Conservation (phyloP, 2,329 filamentous ascomycete species). For the Keithomyces neogunnii region DNA sequence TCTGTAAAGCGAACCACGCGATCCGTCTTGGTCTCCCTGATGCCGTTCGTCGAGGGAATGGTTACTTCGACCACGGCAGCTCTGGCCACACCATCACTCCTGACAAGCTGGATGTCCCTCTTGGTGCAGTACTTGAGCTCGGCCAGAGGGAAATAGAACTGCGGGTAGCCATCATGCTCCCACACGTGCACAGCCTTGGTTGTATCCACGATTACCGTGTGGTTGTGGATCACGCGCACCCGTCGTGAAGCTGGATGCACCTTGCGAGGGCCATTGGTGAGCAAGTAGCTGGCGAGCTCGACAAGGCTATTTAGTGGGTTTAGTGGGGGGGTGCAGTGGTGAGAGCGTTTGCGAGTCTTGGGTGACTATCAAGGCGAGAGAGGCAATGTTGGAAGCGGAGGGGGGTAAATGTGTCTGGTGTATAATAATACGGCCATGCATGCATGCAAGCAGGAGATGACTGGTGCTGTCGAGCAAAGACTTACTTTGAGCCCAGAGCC, state of each 20-base stretch:
- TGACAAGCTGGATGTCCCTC: constrained; percentile 18
- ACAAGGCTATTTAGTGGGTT: constrained; percentile 13
- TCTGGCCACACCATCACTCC: constrained; percentile 13
- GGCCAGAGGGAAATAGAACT: constrained; percentile 30
- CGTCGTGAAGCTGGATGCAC: constrained; percentile 18
- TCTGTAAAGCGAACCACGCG: constrained; percentile 30
- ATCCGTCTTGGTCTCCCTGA: constrained; percentile 19
- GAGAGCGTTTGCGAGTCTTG: too few species aligned
- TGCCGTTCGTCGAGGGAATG: constrained; percentile 15
- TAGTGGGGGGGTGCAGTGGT: too few species aligned
- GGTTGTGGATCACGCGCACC: constrained; percentile 25
- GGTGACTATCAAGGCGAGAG: too few species aligned
- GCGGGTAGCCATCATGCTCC: constrained; percentile 40
- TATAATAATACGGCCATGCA: too few species aligned
- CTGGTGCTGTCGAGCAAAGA: background rate
- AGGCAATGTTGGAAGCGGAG: too few species aligned
- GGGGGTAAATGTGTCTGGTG: too few species aligned
- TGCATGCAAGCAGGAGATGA: background rate
- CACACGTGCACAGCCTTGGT: constrained; percentile 28
- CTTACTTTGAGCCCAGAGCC: constrained; percentile 10
- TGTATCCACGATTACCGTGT: constrained; percentile 27
- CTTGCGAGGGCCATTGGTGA: constrained; percentile 18
- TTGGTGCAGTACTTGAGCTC: constrained; percentile 20
- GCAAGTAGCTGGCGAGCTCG: constrained; percentile 17
- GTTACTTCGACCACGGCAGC: constrained; percentile 24